Conservation (phyloP, 768 basidiomycete genomes). For the Hypholoma sublateritium region DNA sequence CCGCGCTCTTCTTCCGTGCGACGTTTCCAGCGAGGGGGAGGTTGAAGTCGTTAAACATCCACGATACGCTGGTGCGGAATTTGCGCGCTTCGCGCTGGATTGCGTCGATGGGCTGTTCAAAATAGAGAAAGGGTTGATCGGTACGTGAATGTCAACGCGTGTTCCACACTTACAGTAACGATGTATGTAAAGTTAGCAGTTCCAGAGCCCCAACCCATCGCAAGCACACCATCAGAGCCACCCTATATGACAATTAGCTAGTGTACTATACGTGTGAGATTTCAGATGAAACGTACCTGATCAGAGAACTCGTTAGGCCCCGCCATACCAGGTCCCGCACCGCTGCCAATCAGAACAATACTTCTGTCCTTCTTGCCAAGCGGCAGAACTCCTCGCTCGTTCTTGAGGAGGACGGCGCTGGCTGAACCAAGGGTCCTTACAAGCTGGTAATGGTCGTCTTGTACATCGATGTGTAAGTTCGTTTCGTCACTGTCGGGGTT, state of each 20-base stretch:
- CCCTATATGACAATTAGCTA: constrained; percentile 26
- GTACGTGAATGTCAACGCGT: background rate
- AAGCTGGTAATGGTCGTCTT: constrained; percentile 63
- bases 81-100: constrained; percentile 71
- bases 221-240: constrained; percentile 69
- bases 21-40: constrained; percentile 46
- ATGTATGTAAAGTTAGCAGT: constrained; percentile 80
- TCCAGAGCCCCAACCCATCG: constrained; percentile 93
- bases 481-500: constrained; percentile 44
- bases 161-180: constrained; percentile 51
- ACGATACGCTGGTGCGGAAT: constrained; percentile 65
- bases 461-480: constrained; percentile 67
- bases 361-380: constrained; percentile 43
- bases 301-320: constrained; percentile 76
- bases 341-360: constrained; percentile 62
- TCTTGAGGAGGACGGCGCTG: constrained; percentile 77
- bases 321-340: constrained; percentile 57
- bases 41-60: constrained; percentile 73
- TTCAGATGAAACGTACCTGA: constrained; percentile 27
- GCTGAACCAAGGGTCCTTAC: constrained; percentile 75
- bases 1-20: constrained; percentile 54
- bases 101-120: constrained; percentile 68
- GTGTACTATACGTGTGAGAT: background rate
- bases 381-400: constrained; percentile 55
- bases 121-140: background rate